Percentiles rank a stretch among this genome's conserved stretches.
Evolutionary conservation across 83 land plant genomes (phyloP).

Genomic region (Picea engelmannii): DNA sequence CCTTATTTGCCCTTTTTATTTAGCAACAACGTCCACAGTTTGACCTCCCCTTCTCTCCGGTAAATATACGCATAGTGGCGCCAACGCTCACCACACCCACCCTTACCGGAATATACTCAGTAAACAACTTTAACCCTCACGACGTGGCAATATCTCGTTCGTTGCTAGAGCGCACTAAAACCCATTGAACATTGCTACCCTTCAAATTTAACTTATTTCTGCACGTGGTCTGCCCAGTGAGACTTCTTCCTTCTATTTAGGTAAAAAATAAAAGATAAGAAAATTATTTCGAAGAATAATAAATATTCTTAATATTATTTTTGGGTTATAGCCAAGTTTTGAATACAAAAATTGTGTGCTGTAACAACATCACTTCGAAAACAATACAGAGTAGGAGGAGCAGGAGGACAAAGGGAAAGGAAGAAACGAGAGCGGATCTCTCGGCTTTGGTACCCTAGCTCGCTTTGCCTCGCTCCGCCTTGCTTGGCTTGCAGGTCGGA

Average conservation of each 20-base stretch:
- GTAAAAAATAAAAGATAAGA: neutral
- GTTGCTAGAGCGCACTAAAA: no score
- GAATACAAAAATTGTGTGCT: constrained; percentile 19
- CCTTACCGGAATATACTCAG: no score
- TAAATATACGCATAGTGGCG: neutral
- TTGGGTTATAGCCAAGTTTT: constrained; percentile 2
- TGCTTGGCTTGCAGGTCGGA: neutral
- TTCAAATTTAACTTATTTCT: neutral
- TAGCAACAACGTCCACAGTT: neutral
- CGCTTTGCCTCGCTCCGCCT: neutral
- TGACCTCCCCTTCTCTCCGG: neutral
- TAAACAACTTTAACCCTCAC: no score
- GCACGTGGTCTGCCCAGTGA: neutral
- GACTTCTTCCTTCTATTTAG: neutral
- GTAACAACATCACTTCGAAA: constrained; percentile 1
- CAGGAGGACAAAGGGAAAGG: neutral
- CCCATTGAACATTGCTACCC: no score
- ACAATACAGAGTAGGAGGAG: neutral
- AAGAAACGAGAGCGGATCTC: neutral
- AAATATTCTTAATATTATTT: neutral
- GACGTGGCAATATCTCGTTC: no score
- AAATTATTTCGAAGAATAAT: no score
- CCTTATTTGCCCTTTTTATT: neutral
- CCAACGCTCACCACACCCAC: neutral
- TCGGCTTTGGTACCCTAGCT: constrained; percentile 4